These are phyloP conservation scores for Cucurbita pepo DNA, from an alignment of 306 rosid genomes.

Conservation along the genomic window DNA sequence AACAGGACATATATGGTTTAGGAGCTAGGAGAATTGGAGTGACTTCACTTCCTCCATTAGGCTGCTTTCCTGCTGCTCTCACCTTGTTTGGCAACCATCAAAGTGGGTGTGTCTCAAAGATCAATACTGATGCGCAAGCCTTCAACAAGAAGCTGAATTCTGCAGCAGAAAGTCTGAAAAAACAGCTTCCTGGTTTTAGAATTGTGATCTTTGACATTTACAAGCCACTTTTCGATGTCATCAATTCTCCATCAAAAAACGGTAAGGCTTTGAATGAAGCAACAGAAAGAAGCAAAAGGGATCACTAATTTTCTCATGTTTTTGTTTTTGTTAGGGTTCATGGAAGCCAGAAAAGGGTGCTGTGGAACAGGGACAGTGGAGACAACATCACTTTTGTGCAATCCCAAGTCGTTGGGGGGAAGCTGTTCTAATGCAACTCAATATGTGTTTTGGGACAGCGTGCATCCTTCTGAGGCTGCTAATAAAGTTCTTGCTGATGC, in stretches of 20 bases:
- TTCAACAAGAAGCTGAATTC: constrained; percentile 68
- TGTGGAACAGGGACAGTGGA: constrained; percentile 84
- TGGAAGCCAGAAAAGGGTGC: constrained; percentile 73
- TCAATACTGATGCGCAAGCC: constrained; percentile 65
- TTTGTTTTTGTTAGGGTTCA: constrained; percentile 31
- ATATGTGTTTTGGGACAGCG: constrained; percentile 92
- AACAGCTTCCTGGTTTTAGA: constrained; percentile 61
- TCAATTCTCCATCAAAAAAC: constrained; percentile 51
- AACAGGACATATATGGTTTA: constrained; percentile 51
- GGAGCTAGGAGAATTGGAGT: constrained; percentile 92
- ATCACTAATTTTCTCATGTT: not conserved
- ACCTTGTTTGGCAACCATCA: constrained; percentile 60
- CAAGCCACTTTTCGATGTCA: constrained; percentile 60
- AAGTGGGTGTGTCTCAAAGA: constrained; percentile 54
- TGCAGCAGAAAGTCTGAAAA: constrained; percentile 55
- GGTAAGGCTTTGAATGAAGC: constrained; percentile 27
- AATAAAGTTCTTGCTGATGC: constrained; percentile 79
- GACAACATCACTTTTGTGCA: constrained; percentile 60
- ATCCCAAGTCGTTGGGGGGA: constrained; percentile 65
- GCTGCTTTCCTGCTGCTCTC: constrained; percentile 82
- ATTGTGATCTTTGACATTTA: constrained; percentile 70
- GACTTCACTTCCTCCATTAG: constrained; percentile 94
- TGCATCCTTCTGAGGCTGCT: constrained; percentile 86
- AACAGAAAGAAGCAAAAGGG: not conserved
- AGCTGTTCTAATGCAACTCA: constrained; percentile 80